Evolutionary conservation across 306 rosid genomes (phyloP).

Genomic region (apple (Malus domestica)): DNA sequence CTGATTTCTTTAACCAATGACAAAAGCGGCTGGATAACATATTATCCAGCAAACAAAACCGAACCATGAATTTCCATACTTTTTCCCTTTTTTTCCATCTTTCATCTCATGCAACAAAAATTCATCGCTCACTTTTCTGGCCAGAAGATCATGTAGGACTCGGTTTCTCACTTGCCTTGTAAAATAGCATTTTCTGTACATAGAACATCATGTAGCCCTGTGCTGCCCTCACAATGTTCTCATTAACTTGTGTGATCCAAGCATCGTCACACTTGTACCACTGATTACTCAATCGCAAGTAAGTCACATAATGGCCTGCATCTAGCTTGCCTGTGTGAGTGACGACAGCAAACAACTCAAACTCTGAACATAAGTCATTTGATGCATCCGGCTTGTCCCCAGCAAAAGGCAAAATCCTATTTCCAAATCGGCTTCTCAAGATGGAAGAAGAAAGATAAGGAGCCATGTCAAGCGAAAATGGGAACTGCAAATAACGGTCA

Average conservation of each 20-base stretch:
- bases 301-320: slow-evolving; percentile 87
- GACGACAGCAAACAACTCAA: slow-evolving; percentile 86
- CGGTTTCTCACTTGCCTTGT: slow-evolving; percentile 70
- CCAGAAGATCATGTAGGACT: slow-evolving; percentile 34
- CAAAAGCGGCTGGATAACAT: slow-evolving; percentile 7
- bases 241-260: slow-evolving; percentile 85
- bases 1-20: slow-evolving; percentile 11
- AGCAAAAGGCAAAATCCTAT: slow-evolving; percentile 69
- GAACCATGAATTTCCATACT: slow-evolving; percentile 22
- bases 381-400: slow-evolving; percentile 61
- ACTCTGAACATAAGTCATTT: slow-evolving; percentile 61
- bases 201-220: slow-evolving; percentile 96
- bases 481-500: slow-evolving; percentile 83
- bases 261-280: slow-evolving; percentile 96
- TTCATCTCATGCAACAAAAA: background rate
- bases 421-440: slow-evolving; percentile 69
- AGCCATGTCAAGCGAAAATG: slow-evolving; percentile 78
- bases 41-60: slow-evolving; percentile 25
- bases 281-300: slow-evolving; percentile 66
- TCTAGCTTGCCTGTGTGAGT: slow-evolving; percentile 87
- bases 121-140: background rate
- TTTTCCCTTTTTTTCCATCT: background rate
- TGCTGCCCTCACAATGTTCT: slow-evolving; percentile 80
- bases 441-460: slow-evolving; percentile 88
- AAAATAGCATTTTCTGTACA: slow-evolving; percentile 85